phyloP scores from a whole-genome alignment of 2,329 filamentous ascomycete species.

The Clarireedia monteithiana region DNA sequence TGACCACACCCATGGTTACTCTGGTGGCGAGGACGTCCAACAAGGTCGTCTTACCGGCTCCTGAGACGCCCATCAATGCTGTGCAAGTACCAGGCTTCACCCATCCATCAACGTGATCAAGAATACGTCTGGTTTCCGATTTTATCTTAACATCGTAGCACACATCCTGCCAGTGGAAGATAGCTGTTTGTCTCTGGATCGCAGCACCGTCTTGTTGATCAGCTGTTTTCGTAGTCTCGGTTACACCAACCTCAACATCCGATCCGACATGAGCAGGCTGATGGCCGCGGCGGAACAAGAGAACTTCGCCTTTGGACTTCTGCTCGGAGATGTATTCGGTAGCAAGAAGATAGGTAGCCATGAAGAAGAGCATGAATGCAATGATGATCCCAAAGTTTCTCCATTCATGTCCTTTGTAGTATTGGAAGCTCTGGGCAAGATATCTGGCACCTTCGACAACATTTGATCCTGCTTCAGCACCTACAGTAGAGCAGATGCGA shows the following conservation, averaged over 20 bases:
- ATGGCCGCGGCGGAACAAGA: conserved; percentile 52
- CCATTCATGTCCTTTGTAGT: conserved; percentile 41
- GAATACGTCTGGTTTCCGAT: conserved; percentile 50
- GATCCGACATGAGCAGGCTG: background rate
- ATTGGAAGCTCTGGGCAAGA: conserved; percentile 46
- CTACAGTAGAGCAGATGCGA: conserved; percentile 48
- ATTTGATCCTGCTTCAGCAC: conserved; percentile 44
- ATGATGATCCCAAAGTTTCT: conserved; percentile 61
- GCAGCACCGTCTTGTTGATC: background rate
- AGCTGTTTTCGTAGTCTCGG: conserved; percentile 46
- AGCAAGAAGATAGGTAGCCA: conserved; percentile 52
- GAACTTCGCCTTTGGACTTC: conserved; percentile 69
- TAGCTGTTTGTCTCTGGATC: conserved; percentile 6
- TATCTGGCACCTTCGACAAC: conserved; percentile 45
- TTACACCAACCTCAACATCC: no score
- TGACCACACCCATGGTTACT: conserved; percentile 82
- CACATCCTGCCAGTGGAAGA: conserved; percentile 26
- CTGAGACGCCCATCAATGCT: conserved; percentile 50
- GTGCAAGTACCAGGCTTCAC: conserved; percentile 64
- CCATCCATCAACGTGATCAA: conserved; percentile 63
- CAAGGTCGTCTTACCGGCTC: conserved; percentile 80
- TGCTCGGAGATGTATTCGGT: conserved; percentile 56
- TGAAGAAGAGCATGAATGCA: conserved; percentile 56
- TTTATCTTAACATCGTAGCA: conserved; percentile 73
- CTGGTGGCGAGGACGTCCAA: conserved; percentile 73